phyloP scores from a whole-genome alignment of 169 alveolate genomes.

The Plasmodium sp. region DNA sequence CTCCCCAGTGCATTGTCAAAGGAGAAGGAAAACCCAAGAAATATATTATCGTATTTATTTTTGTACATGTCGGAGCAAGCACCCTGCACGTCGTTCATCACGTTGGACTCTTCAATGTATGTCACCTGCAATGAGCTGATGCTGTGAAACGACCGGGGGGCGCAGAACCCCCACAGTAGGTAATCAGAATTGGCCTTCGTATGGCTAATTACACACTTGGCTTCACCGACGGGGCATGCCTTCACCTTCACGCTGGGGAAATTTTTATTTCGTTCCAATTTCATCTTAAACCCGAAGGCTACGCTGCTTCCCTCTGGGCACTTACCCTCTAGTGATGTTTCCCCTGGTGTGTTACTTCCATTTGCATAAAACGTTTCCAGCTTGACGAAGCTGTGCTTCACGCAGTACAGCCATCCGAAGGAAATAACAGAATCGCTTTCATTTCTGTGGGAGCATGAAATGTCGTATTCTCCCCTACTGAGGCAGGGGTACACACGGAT shows the following conservation, averaged over 20 bases:
- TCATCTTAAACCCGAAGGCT: conserved; percentile 54
- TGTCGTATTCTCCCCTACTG: conserved; percentile 57
- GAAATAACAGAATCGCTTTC: conserved; percentile 10
- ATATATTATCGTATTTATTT: conserved; percentile 51
- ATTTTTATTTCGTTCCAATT: conserved; percentile 21
- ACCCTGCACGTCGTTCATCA: conserved; percentile 14
- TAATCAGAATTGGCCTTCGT: conserved; percentile 31
- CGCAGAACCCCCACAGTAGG: conserved; percentile 65
- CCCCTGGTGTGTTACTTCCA: background rate
- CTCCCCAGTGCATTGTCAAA: conserved; percentile 10
- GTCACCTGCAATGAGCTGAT: conserved; percentile 27
- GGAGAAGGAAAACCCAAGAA: conserved; percentile 55
- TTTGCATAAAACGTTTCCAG: conserved; percentile 35
- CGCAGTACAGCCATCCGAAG: conserved; percentile 69
- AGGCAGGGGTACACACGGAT: conserved; percentile 34
- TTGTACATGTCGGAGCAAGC: conserved; percentile 29
- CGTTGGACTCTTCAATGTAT: conserved; percentile 5
- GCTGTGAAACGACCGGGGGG: conserved; percentile 36
- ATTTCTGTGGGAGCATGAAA: conserved; percentile 34
- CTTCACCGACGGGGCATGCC: conserved; percentile 43
- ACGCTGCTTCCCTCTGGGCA: conserved; percentile 41
- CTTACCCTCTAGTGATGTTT: background rate
- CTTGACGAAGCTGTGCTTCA: conserved; percentile 19
- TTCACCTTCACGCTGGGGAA: conserved; percentile 23
- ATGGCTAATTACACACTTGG: conserved; percentile 15